Conservation (phyloP, 1,139 yeast genomes). For the Pichia sp. region DNA sequence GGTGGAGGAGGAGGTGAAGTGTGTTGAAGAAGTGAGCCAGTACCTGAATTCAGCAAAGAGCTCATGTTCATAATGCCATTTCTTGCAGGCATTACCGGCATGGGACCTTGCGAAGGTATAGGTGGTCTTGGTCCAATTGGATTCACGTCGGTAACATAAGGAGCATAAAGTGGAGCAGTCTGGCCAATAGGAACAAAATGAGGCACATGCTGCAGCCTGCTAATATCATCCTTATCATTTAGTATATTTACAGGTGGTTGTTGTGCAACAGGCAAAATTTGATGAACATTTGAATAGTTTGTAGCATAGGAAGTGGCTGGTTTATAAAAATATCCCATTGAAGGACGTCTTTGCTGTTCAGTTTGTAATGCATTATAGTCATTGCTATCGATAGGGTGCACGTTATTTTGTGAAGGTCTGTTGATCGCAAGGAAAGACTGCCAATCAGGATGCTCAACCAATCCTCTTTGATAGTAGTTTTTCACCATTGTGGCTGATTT, state of each 20-base stretch:
- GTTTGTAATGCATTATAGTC: background rate
- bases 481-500: slow-evolving; percentile 87
- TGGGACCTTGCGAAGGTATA: background rate
- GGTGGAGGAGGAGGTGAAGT: background rate
- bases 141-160: slow-evolving; percentile 1
- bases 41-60: slow-evolving; percentile 8
- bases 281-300: slow-evolving; percentile 1
- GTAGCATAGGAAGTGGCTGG: slow-evolving; percentile 17
- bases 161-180: slow-evolving; percentile 8
- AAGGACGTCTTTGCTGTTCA: slow-evolving; percentile 23
- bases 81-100: background rate
- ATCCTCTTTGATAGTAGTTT: slow-evolving; percentile 53
- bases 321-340: slow-evolving; percentile 29
- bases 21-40: background rate
- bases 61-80: slow-evolving; percentile 14
- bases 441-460: slow-evolving; percentile 29
- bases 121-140: background rate
- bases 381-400: background rate
- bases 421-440: slow-evolving; percentile 19
- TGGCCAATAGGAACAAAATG: slow-evolving; percentile 15
- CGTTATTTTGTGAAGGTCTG: background rate
- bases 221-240: background rate
- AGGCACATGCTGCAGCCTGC: slow-evolving; percentile 1
- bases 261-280: background rate
- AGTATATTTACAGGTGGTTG: slow-evolving; percentile 7